Base-by-base conservation (phyloP, 108 stramenopile genomes). In the Seminavis robusta region DNA sequence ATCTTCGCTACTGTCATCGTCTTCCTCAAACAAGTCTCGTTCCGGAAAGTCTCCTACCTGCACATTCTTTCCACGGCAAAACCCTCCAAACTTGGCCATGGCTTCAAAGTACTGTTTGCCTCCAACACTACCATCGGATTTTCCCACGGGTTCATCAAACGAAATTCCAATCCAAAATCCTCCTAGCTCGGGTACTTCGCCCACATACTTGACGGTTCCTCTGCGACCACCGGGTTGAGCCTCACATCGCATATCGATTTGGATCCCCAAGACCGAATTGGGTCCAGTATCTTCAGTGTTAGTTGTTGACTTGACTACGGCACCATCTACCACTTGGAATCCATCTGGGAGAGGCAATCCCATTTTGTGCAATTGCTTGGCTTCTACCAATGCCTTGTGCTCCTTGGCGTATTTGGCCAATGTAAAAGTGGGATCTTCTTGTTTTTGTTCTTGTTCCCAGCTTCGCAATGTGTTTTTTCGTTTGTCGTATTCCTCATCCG, bases 131-230 rank as follows among this genome's bases (percentile, higher is more conserved):
- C 98, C 97, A 69, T 98, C 88, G 1, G 82, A 85, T 33, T 87
- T 87, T 8, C 90, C 90, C 23, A 84, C 71, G 6, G 98, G 98
- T 70, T 98, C 98, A 73, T 98, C 98, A 44, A 98, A 94, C 4
- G 66, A 61, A 33, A 98, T 84, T 11, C 98, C 98, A 4, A 96
- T 86, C 94, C 94, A 97, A 63, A 80, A 60, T 42, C 84, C 91
- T 41, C 83, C 87, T 3, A 59, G 62, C 11, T 59, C 73, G 19
- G 80, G 72, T 46, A 94, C 80, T 47, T 67, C 56, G 20, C 97
- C 98, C 23, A 94, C 60, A 61, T 61, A 97, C 20, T 71, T 72
- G 31, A 99, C 84, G 11, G 25, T 48, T 7, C 98, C 98, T 5
- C 98, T 59, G 23, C 98, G 73, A 2, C 53, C 63, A 5, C 98